Evolutionary conservation across 306 rosid genomes (phyloP).

Genomic region (Prunus mira): DNA sequence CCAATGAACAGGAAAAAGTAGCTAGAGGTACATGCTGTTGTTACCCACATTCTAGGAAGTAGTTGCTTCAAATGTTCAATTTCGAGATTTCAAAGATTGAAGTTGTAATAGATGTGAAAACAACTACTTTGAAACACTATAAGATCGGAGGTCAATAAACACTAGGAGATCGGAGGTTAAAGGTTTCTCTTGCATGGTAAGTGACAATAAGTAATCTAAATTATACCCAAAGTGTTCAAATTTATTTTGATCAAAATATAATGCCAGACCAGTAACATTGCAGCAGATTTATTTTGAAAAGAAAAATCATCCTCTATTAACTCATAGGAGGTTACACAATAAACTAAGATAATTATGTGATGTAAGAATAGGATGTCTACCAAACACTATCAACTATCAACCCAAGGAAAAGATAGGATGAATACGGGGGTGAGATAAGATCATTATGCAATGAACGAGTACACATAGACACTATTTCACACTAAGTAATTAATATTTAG

Average conservation of each 20-base stretch:
- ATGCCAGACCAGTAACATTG: background rate
- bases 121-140: background rate
- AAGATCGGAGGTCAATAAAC: background rate
- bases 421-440: background rate
- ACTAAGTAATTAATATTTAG: background rate
- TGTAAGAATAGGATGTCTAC: background rate
- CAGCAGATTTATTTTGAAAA: background rate
- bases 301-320: background rate
- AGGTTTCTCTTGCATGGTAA: background rate
- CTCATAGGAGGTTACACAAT: background rate
- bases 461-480: background rate
- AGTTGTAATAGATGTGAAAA: background rate
- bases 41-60: background rate
- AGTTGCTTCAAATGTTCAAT: background rate
- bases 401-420: background rate
- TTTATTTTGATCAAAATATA: background rate
- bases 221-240: background rate
- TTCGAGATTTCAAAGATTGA: background rate
- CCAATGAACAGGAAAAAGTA: background rate
- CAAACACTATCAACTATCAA: background rate
- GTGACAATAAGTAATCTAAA: background rate
- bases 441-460: background rate
- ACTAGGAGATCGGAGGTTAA: background rate
- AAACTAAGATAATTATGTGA: background rate
- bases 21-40: background rate